Evolutionary conservation across 768 basidiomycete genomes (phyloP).

Genomic region (Lentinula edodes): DNA sequence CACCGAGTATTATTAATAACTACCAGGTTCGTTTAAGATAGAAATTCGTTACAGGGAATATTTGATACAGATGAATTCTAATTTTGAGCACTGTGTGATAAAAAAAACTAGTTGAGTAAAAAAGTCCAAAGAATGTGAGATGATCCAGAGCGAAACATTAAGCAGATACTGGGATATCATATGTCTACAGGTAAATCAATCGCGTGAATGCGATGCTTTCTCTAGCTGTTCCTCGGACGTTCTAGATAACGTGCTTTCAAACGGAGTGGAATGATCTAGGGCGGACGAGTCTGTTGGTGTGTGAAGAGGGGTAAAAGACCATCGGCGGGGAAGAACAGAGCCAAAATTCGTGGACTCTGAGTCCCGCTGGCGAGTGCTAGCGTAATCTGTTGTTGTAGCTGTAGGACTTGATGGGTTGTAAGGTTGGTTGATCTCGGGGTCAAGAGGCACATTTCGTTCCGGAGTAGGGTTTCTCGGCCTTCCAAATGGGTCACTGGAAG

Average conservation of each 20-base stretch:
- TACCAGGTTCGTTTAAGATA: too few relatives aligned
- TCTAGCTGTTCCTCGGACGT: constrained; percentile 4
- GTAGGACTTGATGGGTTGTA: constrained; percentile 25
- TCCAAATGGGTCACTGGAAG: constrained; percentile 4
- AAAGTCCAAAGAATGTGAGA: constrained; percentile 3
- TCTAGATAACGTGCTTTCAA: not conserved
- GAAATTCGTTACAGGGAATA: not conserved
- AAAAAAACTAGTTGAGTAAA: not conserved
- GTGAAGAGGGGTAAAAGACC: constrained; percentile 11
- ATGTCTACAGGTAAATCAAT: not conserved
- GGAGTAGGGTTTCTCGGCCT: constrained; percentile 38
- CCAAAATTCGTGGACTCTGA: constrained; percentile 11
- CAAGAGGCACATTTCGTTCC: constrained; percentile 23
- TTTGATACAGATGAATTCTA: constrained; percentile 1
- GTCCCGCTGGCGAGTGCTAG: constrained; percentile 3
- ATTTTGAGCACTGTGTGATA: not conserved
- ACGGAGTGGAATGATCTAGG: constrained; percentile 1
- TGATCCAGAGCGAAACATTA: not conserved
- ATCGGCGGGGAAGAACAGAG: constrained; percentile 9
- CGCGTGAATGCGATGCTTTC: not conserved
- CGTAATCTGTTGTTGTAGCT: constrained; percentile 4
- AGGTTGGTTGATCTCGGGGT: constrained; percentile 27
- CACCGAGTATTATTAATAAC: too few relatives aligned
- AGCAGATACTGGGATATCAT: not conserved
- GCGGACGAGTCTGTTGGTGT: constrained; percentile 9